Evolutionary conservation across 2,329 filamentous ascomycete species (phyloP), one percentile per base, ranked within the genome.

Genomic region (Fusarium citri): DNA sequence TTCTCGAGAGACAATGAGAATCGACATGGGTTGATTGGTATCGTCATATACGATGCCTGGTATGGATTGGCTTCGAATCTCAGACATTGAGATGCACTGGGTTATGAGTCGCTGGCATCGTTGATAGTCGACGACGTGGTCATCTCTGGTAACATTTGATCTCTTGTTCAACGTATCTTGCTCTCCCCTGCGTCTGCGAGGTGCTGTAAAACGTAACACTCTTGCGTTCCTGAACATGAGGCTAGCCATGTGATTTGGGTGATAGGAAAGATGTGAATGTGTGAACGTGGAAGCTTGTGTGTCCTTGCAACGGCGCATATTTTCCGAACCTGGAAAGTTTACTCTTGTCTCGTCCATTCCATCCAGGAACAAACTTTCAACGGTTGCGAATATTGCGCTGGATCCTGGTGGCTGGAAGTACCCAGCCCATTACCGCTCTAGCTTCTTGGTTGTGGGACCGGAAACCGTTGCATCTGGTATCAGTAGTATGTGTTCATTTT

Each of bases 401-500:
- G 57, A 40, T 59, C 59, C 49, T 45, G 30, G 59, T 55, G 63
- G 43, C 43, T 60, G 59, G 55, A 59, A 57, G 58, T 37, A 51
- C 47, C 61, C 40, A 50, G 25, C 46, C 53, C 54, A 66, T 59
- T 55, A 55, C 56, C 66, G 41, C 55, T 55, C 62, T 50, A 53
- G 65, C 46, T 62, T 56, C 58, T 59, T 53, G 46, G 54, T 48
- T 72, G 70, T 74, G 72, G 72, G 55, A 72, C 70, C 65, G 55
- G 59, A 64, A 69, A 60, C 68, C 59, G 68, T 72, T 69, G 49
- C 65, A 61, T 64, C 55, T 55, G 53, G 54, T 55, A 50, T 55
- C 55, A 51, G 54, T 61, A 45, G 49, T 56, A 47, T 67, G 51
- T 69, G 55, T 57, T 56, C 61, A 34, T 48, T 58, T 71, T 72